Evolutionary conservation across 371 early-diverging fungal genomes (phyloP), one percentile per base, ranked within the genome.

Genomic region (Mortierella sp.): DNA sequence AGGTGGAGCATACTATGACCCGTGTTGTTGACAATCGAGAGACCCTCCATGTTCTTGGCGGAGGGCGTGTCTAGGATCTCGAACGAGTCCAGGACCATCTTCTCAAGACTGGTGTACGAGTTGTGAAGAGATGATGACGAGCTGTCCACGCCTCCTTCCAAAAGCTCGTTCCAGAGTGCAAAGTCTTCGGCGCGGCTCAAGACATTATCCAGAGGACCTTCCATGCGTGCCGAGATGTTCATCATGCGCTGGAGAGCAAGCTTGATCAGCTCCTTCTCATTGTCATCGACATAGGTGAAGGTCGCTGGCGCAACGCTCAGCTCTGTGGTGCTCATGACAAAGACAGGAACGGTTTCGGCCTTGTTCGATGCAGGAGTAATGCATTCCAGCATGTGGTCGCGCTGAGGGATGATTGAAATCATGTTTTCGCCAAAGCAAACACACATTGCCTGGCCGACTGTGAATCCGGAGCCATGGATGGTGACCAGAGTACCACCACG

Each of bases 301-400:
- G 73, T 62, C 13, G 73, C 67, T 51, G 54, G 71, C 19, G 70
- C 70, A 31, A 52, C 52, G 25, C 50, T 63, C 21, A 67, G 22
- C 44, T 67, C 63, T 19, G 55, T n/a, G 1, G 63, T 16, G 37
- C 54, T 59, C 74, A 67, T 48, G 53, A 51, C 63, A 67, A 74
- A 74, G 60, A 74, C 74, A n/a, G 74, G 48, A 2, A 74, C 68
- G 10, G 60, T 74, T 29, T 67, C 74, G 46, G 74, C 60, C 54
- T 67, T 74, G 62, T 39, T 62, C 16, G 74, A 46, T 9, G 74
- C 74, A 13, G 74, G 74, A 14, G 68, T 74, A 44, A 67, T 44
- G 56, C 67, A 67, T 60, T 74, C 74, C 37, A 74, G 60, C 74
- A 74, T 74, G 60, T 74, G 74, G 57, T 74, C 74, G 29, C 74